phyloP scores from a whole-genome alignment of 768 basidiomycete species.

The Dentipellis sp. region DNA sequence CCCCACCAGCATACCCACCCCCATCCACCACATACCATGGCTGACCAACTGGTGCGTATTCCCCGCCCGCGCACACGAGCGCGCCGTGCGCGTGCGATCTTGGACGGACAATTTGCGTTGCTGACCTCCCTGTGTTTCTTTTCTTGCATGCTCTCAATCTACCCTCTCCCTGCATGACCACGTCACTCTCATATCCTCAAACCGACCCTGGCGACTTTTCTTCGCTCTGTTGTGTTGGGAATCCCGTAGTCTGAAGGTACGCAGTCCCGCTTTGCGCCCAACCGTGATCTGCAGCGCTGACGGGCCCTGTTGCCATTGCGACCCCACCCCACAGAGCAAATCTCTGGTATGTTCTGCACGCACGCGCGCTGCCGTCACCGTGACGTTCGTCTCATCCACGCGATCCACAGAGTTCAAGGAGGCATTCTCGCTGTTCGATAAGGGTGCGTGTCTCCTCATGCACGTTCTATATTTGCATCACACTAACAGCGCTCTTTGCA shows the following conservation, averaged over 20 bases:
- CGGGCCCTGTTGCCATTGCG: neutral
- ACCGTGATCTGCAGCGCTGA: neutral
- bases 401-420: conserved; percentile 85
- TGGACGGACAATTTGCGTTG: too few species aligned
- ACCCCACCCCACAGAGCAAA: conserved; percentile 73
- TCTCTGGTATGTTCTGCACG: conserved; percentile 56
- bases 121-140: too few species aligned
- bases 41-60: conserved; percentile 42
- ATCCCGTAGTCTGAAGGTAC: conserved; percentile 49
- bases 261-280: conserved; percentile 13
- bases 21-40: conserved; percentile 25
- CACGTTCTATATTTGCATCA: too few species aligned
- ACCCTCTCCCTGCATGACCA: too few species aligned
- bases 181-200: too few species aligned
- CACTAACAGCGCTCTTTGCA: conserved; percentile 4
- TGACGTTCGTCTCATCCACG: neutral
- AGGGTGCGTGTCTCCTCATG: conserved; percentile 43
- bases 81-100: neutral
- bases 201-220: too few species aligned
- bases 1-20: neutral
- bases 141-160: too few species aligned
- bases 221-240: too few species aligned
- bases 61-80: neutral
- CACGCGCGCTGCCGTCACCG: neutral
- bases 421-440: conserved; percentile 97